Conservation (phyloP, 2,329 filamentous ascomycete species). For the Aspergillus eucalypticola region DNA sequence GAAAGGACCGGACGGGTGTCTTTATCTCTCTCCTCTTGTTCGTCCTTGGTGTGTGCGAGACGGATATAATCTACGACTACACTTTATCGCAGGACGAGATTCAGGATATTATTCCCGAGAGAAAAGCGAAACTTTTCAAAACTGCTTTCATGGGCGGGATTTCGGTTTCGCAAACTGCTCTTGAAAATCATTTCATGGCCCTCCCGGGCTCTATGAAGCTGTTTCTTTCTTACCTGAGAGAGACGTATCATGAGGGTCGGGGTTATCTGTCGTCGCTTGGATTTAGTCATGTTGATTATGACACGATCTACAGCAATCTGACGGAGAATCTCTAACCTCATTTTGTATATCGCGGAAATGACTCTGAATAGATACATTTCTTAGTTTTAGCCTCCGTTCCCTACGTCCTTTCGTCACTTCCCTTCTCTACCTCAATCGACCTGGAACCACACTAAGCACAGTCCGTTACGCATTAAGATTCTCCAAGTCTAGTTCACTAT, state of each 20-base stretch:
- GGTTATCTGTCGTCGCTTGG: background rate
- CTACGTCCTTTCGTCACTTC: too few relatives aligned
- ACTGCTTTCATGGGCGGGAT: background rate
- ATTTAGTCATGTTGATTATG: background rate
- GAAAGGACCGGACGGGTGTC: slow-evolving; percentile 76
- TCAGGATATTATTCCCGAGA: background rate
- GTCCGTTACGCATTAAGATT: too few relatives aligned
- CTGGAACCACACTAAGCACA: too few relatives aligned
- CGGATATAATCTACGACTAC: slow-evolving; percentile 67
- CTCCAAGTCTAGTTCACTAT: background rate
- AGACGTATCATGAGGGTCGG: background rate
- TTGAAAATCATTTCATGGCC: background rate
- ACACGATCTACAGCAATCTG: background rate
- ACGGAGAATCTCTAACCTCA: background rate
- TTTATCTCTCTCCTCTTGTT: slow-evolving; percentile 66
- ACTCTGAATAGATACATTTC: too few relatives aligned
- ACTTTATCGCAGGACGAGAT: background rate
- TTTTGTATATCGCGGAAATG: too few relatives aligned
- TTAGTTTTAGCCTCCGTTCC: too few relatives aligned
- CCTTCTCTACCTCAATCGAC: too few relatives aligned
- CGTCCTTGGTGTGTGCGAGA: slow-evolving; percentile 62
- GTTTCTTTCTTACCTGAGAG: background rate
- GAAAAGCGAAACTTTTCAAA: background rate
- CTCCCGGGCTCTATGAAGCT: background rate
- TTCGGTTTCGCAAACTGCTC: background rate